Conservation (phyloP, 169 alveolate genomes). For the Neospora caninum region DNA sequence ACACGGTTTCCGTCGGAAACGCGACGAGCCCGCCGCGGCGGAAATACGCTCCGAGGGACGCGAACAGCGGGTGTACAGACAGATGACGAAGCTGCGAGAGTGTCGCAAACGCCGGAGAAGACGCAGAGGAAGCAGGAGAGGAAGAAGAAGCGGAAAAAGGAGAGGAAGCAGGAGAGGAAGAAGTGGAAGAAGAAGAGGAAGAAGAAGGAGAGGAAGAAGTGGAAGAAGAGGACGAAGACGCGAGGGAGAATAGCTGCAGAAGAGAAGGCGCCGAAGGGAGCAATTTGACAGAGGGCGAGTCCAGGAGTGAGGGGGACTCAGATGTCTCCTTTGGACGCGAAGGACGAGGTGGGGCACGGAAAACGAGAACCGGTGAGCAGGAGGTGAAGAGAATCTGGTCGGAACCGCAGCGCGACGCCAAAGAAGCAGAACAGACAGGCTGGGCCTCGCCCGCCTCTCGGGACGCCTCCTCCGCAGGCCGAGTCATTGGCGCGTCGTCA, state of each 20-base stretch:
- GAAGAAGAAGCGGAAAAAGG: not conserved
- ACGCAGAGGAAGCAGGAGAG: not conserved
- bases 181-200: not conserved
- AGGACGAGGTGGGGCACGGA: not conserved
- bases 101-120: not conserved
- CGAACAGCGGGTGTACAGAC: conserved; percentile 41
- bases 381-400: not conserved
- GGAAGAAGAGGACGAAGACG: not conserved
- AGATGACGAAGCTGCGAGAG: conserved; percentile 14
- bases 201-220: not conserved
- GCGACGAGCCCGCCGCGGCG: conserved; percentile 86
- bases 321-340: not conserved
- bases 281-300: not conserved
- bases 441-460: not conserved
- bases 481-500: too few species aligned
- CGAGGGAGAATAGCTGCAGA: not conserved
- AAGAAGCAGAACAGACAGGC: not conserved
- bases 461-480: too few species aligned
- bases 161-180: not conserved
- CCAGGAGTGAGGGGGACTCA: not conserved
- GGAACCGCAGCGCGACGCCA: not conserved
- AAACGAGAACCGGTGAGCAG: not conserved
- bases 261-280: not conserved
- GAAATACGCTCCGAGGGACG: not conserved
- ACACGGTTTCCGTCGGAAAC: conserved; percentile 95